phyloP scores from a whole-genome alignment of 805 yeast species.

The Nakazawaea ishiwadae region DNA sequence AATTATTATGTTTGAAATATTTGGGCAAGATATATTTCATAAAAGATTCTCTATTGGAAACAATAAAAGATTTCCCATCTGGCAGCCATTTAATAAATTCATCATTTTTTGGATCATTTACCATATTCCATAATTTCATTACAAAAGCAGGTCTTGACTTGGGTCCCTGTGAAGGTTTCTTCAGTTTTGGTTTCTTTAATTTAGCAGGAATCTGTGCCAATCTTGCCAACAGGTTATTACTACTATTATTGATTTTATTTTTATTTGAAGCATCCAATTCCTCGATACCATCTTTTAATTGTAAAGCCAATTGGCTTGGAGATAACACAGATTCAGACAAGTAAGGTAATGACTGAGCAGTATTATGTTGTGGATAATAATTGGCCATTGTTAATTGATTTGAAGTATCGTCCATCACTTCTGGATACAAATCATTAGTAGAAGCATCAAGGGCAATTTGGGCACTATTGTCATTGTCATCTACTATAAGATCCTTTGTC shows the following conservation, averaged over 20 bases:
- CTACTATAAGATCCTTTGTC: constrained; percentile 1
- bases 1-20: constrained; percentile 92
- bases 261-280: no score
- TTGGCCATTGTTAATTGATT: constrained; percentile 6
- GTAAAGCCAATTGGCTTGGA: not conserved
- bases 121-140: constrained; percentile 92
- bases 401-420: not conserved
- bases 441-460: no score
- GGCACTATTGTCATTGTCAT: not conserved
- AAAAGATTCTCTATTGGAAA: constrained; percentile 76
- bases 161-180: constrained; percentile 15
- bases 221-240: no score
- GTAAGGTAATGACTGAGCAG: not conserved
- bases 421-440: not conserved
- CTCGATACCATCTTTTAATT: no score
- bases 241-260: no score
- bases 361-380: not conserved
- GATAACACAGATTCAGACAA: constrained; percentile 6
- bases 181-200: constrained; percentile 14
- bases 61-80: constrained; percentile 83
- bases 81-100: constrained; percentile 78
- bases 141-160: constrained; percentile 86
- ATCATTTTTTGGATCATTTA: constrained; percentile 69
- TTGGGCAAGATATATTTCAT: constrained; percentile 82
- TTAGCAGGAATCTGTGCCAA: constrained; percentile 2